These are phyloP conservation scores for Daedaleopsis nitida DNA, from an alignment of 768 basidiomycete genomes.

Conservation along the genomic window DNA sequence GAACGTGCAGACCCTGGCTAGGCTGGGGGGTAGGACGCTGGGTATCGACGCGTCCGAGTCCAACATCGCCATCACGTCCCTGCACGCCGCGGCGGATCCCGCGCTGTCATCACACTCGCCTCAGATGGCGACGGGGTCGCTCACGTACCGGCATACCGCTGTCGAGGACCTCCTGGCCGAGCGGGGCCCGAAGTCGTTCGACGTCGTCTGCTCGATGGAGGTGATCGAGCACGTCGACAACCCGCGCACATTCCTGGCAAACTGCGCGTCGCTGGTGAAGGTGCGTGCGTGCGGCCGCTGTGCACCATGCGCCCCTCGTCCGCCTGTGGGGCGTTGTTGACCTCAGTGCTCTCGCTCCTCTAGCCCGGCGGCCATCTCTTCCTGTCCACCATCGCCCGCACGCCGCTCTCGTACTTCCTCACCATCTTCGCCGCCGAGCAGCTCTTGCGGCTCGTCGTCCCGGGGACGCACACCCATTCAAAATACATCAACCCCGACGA, in stretches of 20 bases:
- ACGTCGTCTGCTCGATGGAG: conserved; percentile 97
- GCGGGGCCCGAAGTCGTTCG: conserved; percentile 66
- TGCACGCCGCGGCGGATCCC: conserved; percentile 82
- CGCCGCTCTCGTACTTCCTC: conserved; percentile 68
- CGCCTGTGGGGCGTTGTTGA: no score
- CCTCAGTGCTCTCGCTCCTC: background rate
- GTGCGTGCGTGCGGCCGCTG: no score
- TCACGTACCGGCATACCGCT: conserved; percentile 71
- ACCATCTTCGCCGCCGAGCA: conserved; percentile 83
- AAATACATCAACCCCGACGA: conserved; percentile 91
- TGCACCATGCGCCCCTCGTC: background rate
- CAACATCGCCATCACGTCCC: conserved; percentile 82
- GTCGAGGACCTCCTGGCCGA: conserved; percentile 68
- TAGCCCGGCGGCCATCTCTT: conserved; percentile 96
- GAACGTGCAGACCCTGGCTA: conserved; percentile 83
- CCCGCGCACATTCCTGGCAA: conserved; percentile 78
- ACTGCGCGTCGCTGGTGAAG: conserved; percentile 85
- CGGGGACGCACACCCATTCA: conserved; percentile 88
- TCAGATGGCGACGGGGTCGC: conserved; percentile 23
- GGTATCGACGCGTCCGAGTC: conserved; percentile 92
- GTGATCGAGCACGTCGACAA: conserved; percentile 97
- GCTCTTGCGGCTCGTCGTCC: conserved; percentile 74
- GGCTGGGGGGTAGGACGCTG: conserved; percentile 83
- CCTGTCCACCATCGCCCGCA: conserved; percentile 92
- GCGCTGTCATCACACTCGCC: conserved; percentile 41